phyloP scores from a whole-genome alignment of 2,329 filamentous ascomycete genomes.

The Paecilomyces formosus region DNA sequence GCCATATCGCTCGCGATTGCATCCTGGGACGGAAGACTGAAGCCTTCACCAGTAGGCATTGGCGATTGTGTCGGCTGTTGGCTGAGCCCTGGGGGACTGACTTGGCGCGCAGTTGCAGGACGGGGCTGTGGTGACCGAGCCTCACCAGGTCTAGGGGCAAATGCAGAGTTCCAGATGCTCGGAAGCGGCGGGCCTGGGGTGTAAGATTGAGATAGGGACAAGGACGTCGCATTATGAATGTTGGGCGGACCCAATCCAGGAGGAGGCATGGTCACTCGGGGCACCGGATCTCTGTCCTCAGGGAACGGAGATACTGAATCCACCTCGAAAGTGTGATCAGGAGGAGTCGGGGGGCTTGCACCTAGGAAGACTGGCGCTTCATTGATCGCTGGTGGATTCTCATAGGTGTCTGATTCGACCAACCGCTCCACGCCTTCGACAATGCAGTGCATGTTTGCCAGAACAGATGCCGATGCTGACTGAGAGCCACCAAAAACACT shows the following conservation, averaged over 20 bases:
- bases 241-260: constrained; percentile 23
- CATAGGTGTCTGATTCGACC: constrained; percentile 34
- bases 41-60: constrained; percentile 7
- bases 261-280: constrained; percentile 23
- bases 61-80: constrained; percentile 13
- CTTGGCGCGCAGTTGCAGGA: constrained; percentile 16
- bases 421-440: constrained; percentile 31
- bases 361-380: constrained; percentile 20
- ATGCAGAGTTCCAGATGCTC: constrained; percentile 38
- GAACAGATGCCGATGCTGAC: constrained; percentile 39
- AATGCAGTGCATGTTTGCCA: constrained; percentile 34
- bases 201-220: constrained; percentile 22
- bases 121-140: constrained; percentile 29
- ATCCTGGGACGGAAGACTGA: constrained; percentile 17
- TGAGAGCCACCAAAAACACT: constrained; percentile 36
- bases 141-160: constrained; percentile 37
- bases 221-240: constrained; percentile 12
- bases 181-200: constrained; percentile 21
- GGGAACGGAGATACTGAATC: constrained; percentile 13
- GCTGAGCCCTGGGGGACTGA: constrained; percentile 27
- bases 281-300: constrained; percentile 13
- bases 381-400: constrained; percentile 20
- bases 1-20: constrained; percentile 18
- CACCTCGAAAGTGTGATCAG: constrained; percentile 16
- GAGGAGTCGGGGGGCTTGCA: constrained; percentile 14